Evolutionary conservation across 345 rosid species (phyloP), one percentile per base, ranked within the genome.

Genomic region (Moringa oleifera): DNA sequence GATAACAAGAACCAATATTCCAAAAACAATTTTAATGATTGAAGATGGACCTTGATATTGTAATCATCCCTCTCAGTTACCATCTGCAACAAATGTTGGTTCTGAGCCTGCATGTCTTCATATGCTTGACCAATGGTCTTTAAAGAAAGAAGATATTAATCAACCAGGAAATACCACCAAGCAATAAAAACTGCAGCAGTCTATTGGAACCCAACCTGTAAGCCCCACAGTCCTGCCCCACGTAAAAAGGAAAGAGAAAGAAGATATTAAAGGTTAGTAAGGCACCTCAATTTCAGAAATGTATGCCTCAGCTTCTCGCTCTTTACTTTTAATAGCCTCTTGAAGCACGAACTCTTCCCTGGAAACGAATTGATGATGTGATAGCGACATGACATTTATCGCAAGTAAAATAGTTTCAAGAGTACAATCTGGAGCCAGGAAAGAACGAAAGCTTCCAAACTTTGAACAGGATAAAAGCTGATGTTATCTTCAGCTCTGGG

Each of bases 101-200:
- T 90, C 75, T 88, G 99, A 28, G 86, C 77, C 83, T 86, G 97
- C 99, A 90, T 88, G 72, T 88, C 97, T 77, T 90, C 96, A 59
- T 88, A 94, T 62, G 97, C 96, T 82, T 90, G 96, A 69, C 96
- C 99, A 55, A 94, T 82, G 56, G 90, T 94, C 99, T 94, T 77
- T 33, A 70, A 67, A 21, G 61, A 57, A 56, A 25, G 31, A 58
- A 41, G 18, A 51, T 61, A 25, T 61, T 60, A 60, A 25, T 55
- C 25, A 64, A 21, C 52, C 61, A 6, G 31, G 21, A 45, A 25
- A 20, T 41, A 31, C 22, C 22, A 21, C 23, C 23, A 53, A 56
- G 52, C 20, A 62, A 62, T 47, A 59, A 65, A 60, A 21, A 46
- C 36, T 28, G 24, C n/a, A 46, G 51, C 33, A 23, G 22, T 50